Evolutionary conservation across 2,329 filamentous ascomycete genomes (phyloP), one percentile per base, ranked within the genome.

Genomic region (Coniochaeta sp.): DNA sequence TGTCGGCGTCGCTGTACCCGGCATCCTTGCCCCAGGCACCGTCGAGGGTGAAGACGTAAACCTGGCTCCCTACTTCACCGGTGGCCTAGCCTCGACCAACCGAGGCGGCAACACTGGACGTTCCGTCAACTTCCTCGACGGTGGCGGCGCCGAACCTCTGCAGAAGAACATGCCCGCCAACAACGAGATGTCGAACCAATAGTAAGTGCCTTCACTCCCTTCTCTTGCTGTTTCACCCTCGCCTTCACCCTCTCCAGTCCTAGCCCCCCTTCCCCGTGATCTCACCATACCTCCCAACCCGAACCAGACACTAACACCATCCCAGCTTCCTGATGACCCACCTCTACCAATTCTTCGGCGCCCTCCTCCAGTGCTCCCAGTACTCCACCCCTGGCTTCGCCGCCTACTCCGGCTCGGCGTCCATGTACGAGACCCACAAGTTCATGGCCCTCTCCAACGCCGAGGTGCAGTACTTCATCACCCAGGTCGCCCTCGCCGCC

Each of bases 321-420:
- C 22, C n/a, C n/a, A 79, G 77, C 63, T 71, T 71, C 55, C 76
- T 85, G 51, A 65, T 85, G 55, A 83, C 78, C 42, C 81, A 84
- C 60, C 68, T 85, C 32, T 84, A 85, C 67, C 65, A 78, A 57
- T 84, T 77, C 71, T 85, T 85, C 61, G 81, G 78, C 49, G 68
- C 68, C 22, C 71, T 84, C 20, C 73, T 83, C 45, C 76, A 75
- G 56, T 84, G 80, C 69, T 71, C 72, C 51, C 55, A 66, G 60
- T 72, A 77, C 63, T 74, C 75, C 53, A 72, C 67, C 65, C 52
- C 67, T 12, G 75, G 69, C 24, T 81, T 77, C 62, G 70, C 73
- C 26, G 63, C 67, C 30, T 84, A 83, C 65, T 55, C 49, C n/a
- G 77, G 73, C 49, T 55, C 66, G 8, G 60, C 66, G 0, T 74